Conservation (phyloP, 1,284 basidiomycete species). For the Cryptococcus sp. region DNA sequence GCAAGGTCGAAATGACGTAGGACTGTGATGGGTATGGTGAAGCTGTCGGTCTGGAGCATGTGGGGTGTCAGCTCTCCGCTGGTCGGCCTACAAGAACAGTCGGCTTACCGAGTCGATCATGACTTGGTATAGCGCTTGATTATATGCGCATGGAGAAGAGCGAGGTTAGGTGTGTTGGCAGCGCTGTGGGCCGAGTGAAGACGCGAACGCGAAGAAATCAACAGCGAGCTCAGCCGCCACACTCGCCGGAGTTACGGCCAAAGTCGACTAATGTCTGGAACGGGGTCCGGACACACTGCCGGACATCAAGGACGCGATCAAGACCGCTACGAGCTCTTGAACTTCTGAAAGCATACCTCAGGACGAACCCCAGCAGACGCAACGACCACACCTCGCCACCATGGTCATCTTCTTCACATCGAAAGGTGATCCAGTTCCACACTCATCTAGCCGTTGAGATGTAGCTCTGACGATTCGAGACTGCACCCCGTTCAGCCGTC, state of each 20-base stretch:
- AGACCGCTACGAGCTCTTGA: too few species aligned
- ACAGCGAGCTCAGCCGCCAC: neutral
- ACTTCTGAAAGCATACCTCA: too few species aligned
- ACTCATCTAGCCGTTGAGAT: neutral
- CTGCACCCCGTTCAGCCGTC: conserved; percentile 39
- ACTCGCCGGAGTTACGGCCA: neutral
- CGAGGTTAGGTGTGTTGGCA: too few species aligned
- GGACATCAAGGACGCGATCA: too few species aligned
- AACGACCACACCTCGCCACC: neutral
- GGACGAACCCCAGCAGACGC: neutral
- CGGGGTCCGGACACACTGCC: too few species aligned
- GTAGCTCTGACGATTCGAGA: conserved; percentile 4
- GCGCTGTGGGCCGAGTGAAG: neutral
- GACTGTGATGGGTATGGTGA: conserved; percentile 30
- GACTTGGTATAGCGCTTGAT: too few species aligned
- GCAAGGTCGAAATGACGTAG: conserved; percentile 41
- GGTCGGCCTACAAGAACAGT: neutral
- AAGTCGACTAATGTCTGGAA: neutral
- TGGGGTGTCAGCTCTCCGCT: neutral
- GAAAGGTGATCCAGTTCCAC: conserved; percentile 38
- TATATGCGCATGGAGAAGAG: too few species aligned
- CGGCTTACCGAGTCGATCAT: conserved; percentile 8
- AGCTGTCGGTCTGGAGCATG: conserved; percentile 24
- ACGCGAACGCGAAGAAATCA: neutral
- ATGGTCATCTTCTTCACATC: conserved; percentile 61